These are phyloP conservation scores for Botryotinia globosa DNA, from an alignment of 2,329 filamentous ascomycete species.

Conservation along the genomic window DNA sequence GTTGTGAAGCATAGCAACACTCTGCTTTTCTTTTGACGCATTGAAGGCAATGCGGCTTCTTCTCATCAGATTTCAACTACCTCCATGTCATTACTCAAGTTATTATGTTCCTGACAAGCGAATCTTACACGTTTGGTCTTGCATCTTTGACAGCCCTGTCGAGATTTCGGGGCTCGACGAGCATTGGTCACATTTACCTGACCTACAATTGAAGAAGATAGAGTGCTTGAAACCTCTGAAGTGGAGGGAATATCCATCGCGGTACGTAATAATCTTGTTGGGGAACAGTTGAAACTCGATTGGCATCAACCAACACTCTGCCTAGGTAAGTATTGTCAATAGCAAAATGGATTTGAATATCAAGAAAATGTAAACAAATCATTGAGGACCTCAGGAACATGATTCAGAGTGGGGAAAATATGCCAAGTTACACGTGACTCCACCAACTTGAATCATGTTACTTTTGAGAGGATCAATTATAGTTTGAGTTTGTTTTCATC, in stretches of 20 bases:
- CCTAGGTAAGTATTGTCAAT: background rate
- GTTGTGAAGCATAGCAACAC: slow-evolving; percentile 33
- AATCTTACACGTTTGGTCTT: slow-evolving; percentile 34
- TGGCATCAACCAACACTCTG: background rate
- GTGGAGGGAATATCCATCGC: background rate
- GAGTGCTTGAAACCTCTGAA: background rate
- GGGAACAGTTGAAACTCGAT: background rate
- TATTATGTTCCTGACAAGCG: background rate
- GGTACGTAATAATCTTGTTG: background rate
- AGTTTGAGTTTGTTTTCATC: background rate
- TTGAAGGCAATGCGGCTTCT: slow-evolving; percentile 34
- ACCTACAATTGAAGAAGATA: background rate
- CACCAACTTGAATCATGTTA: background rate
- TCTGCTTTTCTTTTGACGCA: slow-evolving; percentile 30
- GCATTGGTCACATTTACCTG: slow-evolving; percentile 23
- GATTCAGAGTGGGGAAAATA: background rate
- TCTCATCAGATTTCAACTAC: slow-evolving; percentile 37
- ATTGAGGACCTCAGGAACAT: background rate
- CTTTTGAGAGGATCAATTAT: background rate
- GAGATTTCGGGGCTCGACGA: slow-evolving; percentile 33
- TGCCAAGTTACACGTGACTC: background rate
- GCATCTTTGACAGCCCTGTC: slow-evolving; percentile 35
- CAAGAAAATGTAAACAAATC: background rate
- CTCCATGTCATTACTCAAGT: slow-evolving; percentile 16
- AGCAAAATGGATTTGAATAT: background rate